phyloP scores from a whole-genome alignment of 495 filamentous ascomycete species.

The Penicillium samsonianum region DNA sequence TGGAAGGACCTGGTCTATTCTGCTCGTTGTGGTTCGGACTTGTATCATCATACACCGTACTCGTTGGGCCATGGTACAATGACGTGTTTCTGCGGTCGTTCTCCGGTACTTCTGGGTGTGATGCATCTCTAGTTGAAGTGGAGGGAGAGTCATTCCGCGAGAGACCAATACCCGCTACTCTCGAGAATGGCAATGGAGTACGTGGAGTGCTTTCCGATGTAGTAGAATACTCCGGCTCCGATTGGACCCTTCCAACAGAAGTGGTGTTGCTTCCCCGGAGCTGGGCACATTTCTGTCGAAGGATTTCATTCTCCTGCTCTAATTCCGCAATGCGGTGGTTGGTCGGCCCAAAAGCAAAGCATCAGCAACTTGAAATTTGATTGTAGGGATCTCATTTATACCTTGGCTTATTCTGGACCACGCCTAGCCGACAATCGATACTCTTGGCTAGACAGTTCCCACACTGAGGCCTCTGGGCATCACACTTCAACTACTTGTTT shows the following conservation, averaged over 20 bases:
- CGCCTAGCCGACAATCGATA: constrained; percentile 23
- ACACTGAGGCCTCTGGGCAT: constrained; percentile 30
- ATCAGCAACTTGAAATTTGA: not conserved
- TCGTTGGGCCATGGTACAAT: constrained; percentile 36
- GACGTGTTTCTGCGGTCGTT: constrained; percentile 23
- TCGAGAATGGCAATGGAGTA: constrained; percentile 5
- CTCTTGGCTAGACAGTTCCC: constrained; percentile 28
- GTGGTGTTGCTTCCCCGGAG: constrained; percentile 1
- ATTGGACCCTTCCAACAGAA: not conserved
- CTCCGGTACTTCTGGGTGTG: constrained; percentile 29
- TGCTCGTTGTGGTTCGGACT: constrained; percentile 13
- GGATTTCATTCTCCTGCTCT: constrained; percentile 31
- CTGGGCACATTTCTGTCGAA: constrained; percentile 19
- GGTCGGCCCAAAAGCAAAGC: constrained; percentile 22
- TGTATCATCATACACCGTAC: constrained; percentile 34
- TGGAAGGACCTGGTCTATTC: constrained; percentile 10
- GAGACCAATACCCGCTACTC: constrained; percentile 7
- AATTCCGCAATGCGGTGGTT: constrained; percentile 31
- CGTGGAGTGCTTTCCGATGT: constrained; percentile 12
- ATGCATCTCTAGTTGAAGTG: constrained; percentile 14
- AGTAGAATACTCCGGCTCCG: constrained; percentile 9
- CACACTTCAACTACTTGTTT: constrained; percentile 31
- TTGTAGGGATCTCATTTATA: not conserved
- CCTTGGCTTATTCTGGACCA: constrained; percentile 28
- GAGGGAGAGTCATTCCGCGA: constrained; percentile 17